These are phyloP conservation scores for Trichoderma breve DNA, from an alignment of 2,329 filamentous ascomycete genomes.

Conservation along the genomic window DNA sequence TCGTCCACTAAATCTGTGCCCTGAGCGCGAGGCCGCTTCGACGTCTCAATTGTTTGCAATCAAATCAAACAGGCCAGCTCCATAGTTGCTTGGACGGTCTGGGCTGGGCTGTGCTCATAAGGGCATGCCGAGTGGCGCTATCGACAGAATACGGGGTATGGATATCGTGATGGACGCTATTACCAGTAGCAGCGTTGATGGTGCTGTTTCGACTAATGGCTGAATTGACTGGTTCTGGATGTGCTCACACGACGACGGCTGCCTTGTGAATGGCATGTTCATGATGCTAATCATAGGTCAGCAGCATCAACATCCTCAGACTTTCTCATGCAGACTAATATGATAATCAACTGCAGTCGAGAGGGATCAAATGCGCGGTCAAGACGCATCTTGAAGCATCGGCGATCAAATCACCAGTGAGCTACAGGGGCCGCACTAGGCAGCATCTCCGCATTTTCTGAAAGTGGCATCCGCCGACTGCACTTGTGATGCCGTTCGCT, in stretches of 20 bases:
- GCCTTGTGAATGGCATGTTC: neutral
- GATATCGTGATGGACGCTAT: neutral
- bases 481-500: neutral
- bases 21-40: neutral
- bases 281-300: neutral
- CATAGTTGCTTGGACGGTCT: neutral
- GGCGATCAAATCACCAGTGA: neutral
- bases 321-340: neutral
- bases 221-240: neutral
- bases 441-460: conserved; percentile 14
- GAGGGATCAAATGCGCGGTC: neutral
- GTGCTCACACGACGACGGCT: neutral
- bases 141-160: conserved; percentile 8
- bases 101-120: neutral
- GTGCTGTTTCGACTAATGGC: neutral
- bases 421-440: neutral
- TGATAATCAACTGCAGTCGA: neutral
- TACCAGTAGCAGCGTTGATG: neutral
- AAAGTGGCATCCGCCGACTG: conserved; percentile 11
- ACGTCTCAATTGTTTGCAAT: neutral
- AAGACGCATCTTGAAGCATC: neutral
- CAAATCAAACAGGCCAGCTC: neutral
- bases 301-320: neutral
- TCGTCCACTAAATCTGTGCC: neutral
- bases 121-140: conserved; percentile 8